These are phyloP conservation scores for Aspergillus clavatus DNA, from an alignment of 2,329 filamentous ascomycete species.

Conservation along the genomic window DNA sequence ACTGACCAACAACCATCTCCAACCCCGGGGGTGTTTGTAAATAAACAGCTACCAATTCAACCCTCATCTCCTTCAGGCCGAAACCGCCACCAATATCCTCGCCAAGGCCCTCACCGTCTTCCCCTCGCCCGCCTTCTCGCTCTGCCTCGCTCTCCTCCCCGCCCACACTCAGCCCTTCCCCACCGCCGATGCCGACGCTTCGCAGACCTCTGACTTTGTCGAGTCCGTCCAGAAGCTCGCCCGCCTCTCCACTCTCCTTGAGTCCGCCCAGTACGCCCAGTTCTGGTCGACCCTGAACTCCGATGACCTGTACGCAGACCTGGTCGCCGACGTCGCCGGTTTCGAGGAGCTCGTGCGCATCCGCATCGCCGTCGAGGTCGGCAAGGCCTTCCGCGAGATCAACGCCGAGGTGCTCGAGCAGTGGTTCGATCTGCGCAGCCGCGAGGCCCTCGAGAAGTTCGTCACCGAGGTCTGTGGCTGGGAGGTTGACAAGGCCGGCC, in stretches of 20 bases:
- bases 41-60: slow-evolving; percentile 93
- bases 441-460: slow-evolving; percentile 68
- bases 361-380: slow-evolving; percentile 81
- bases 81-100: slow-evolving; percentile 97
- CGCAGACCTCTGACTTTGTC: slow-evolving; percentile 53
- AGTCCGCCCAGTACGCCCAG: slow-evolving; percentile 79
- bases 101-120: slow-evolving; percentile 98
- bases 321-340: slow-evolving; percentile 87
- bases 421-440: slow-evolving; percentile 66
- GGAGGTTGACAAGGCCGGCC: slow-evolving; percentile 59
- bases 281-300: slow-evolving; percentile 94
- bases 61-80: slow-evolving; percentile 93
- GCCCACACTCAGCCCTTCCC: slow-evolving; percentile 67
- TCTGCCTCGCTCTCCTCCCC: slow-evolving; percentile 88
- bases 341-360: slow-evolving; percentile 94
- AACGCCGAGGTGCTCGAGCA: slow-evolving; percentile 63
- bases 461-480: slow-evolving; percentile 82
- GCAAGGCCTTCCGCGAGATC: slow-evolving; percentile 72
- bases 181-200: slow-evolving; percentile 38
- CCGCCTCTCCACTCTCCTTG: slow-evolving; percentile 77
- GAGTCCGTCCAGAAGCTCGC: slow-evolving; percentile 89
- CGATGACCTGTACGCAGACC: slow-evolving; percentile 91
- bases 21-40: too few relatives aligned
- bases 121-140: slow-evolving; percentile 89
- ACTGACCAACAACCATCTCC: too few relatives aligned